Evolutionary conservation across 345 rosid species (phyloP), one percentile per base, ranked within the genome.

Genomic region (Aethionema arabicum): DNA sequence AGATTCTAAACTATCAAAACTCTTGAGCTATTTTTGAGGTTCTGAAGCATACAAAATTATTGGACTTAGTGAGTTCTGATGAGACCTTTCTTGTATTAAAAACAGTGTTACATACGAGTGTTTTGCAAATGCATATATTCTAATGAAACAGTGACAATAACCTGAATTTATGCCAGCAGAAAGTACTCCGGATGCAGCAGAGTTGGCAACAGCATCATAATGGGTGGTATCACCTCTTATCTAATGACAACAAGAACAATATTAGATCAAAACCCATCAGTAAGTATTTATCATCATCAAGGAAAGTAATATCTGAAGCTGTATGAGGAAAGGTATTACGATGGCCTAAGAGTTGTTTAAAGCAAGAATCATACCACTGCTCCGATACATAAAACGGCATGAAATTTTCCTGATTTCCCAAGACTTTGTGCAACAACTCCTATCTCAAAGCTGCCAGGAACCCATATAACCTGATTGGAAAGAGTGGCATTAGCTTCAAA

Each of bases 91-190:
- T 5, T 5, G 13, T 53, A 42, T 46, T 21, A 27, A 31, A 38
- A 37, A 32, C 68, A 47, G 33, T 47, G 46, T 9, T 1, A 55
- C 33, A 13, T 21, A 32, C 4, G 1, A 7, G 16, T 33, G 39
- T 9, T 21, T 11, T 62, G 0, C 1, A 46, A 14, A 33, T 13
- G 42, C 12, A 43, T 43, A 30, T 50, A 4, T 0, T 11, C 49
- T 14, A 36, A 21, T 7, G 29, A 10, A 47, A 11, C 32, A 55
- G 33, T 4, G 45, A 66, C 12, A 61, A 1, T 29, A 65, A 93
- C 99, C 97, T 72, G 99, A 90, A 51, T 77, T 90, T 8, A 93
- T 58, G 72, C 95, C 84, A 76, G 99, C 99, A 13, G 99, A 93
- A 67, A 93, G 97, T 32, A 93, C 96, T 52, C 99, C 96, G 6